Base-by-base conservation (phyloP, 208 protist species). In the Leptomonas pyrrhocoris region DNA sequence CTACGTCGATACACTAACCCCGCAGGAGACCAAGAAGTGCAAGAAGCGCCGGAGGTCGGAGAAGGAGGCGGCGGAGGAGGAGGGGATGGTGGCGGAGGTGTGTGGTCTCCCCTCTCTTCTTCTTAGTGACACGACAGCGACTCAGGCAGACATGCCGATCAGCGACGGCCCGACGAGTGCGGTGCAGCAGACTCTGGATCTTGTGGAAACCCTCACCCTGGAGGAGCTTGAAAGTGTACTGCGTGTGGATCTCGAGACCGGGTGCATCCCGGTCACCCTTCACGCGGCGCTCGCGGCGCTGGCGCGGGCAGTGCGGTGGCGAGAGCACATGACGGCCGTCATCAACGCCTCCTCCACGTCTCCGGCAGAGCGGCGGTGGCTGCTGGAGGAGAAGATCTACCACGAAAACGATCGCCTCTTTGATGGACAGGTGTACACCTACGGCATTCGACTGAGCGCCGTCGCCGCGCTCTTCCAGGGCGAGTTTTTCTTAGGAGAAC, bases 401-500 rank as follows among this genome's bases (percentile, higher is more conserved):
- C 72, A 77, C 51, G 58, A 59, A 12, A 72, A 51, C 12, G 72
- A 79, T 25, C 61, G 46, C 13, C 50, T 46, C 58, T 68, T 64
- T 38, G 50, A 73, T 16, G 65, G 67, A 5, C 63, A 66, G 42
- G 43, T 49, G 11, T 81, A 74, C 71, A 77, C 61, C 45, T 27
- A 55, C 21, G 65, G 62, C 43, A 68, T 78, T 40, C 65, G 69
- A 12, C 69, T 76, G 31, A 28, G 21, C 30, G 49, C 80, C 5
- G 56, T 92, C n/a, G 80, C 71, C 7, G 11, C 18, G n/a, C 65
- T 86, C 57, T 81, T 85, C 40, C 34, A 64, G 6, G 73, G 62
- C 0, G 73, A 81, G 15, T 95, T 95, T 53, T 94, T 95, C 53
- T 70, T 74, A 9, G 88, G 90, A 0, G 74, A 86, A 25, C 90